Evolutionary conservation across 176 grass and related monocot genomes (phyloP).

Genomic region (Zoysia pacifica): DNA sequence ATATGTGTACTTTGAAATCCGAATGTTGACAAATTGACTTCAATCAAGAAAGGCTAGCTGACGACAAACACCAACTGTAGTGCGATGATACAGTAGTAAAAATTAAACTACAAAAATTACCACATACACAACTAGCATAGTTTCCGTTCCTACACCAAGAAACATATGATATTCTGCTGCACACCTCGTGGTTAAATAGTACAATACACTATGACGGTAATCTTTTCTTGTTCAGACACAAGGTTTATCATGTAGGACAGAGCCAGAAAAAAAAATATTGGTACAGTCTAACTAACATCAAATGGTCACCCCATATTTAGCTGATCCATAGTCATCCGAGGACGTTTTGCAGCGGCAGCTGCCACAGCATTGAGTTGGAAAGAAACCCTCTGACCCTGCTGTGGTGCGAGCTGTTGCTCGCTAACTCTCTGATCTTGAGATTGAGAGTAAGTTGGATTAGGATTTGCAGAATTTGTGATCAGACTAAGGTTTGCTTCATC

Average conservation of each 20-base stretch:
- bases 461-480: slow-evolving; percentile 24
- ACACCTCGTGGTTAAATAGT: slow-evolving; percentile 27
- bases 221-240: slow-evolving; percentile 19
- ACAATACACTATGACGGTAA: slow-evolving; percentile 12
- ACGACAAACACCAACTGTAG: background rate
- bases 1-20: too few relatives aligned
- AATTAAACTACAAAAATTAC: background rate
- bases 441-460: slow-evolving; percentile 41
- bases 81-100: too few relatives aligned
- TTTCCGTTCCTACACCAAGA: slow-evolving; percentile 12
- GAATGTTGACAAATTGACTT: background rate
- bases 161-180: background rate
- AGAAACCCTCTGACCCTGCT: slow-evolving; percentile 77
- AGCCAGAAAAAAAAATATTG: background rate
- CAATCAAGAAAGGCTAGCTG: background rate
- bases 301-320: slow-evolving; percentile 40
- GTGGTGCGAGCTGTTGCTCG: slow-evolving; percentile 53
- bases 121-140: background rate
- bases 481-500: slow-evolving; percentile 36
- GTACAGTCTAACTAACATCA: background rate
- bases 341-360: slow-evolving; percentile 53
- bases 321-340: slow-evolving; percentile 56
- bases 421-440: slow-evolving; percentile 48
- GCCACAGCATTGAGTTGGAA: slow-evolving; percentile 71
- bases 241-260: background rate